phyloP scores from a whole-genome alignment of 176 grass and related monocot species.

The Alopecurus myosuroides region DNA sequence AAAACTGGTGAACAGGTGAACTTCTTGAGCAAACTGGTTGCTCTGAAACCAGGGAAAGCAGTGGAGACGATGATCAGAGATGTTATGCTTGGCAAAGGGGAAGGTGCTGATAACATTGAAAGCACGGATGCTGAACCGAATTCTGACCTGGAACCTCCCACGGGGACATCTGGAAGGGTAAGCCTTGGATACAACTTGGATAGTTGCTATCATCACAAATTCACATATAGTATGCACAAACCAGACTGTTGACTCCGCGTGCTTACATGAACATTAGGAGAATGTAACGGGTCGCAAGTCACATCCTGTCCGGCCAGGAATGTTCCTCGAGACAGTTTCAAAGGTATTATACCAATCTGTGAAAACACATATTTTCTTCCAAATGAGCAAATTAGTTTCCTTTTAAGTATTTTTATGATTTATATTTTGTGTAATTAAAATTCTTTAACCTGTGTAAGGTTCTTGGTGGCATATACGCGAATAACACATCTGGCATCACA shows the following conservation, averaged over 20 bases:
- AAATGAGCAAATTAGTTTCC: background rate
- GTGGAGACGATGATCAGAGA: conserved; percentile 63
- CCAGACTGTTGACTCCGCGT: background rate
- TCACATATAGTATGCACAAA: background rate
- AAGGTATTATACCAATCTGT: conserved; percentile 49
- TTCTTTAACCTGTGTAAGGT: conserved; percentile 45
- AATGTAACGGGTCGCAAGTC: conserved; percentile 60
- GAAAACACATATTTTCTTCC: background rate
- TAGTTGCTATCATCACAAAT: background rate
- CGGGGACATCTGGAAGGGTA: conserved; percentile 73
- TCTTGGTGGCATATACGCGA: conserved; percentile 74
- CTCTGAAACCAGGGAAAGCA: conserved; percentile 71
- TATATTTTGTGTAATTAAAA: background rate
- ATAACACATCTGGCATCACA: conserved; percentile 76
- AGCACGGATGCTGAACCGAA: conserved; percentile 19
- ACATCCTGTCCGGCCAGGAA: conserved; percentile 80
- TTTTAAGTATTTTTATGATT: background rate
- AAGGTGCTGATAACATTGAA: conserved; percentile 63
- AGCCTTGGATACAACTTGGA: conserved; percentile 18
- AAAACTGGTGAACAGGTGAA: conserved; percentile 57
- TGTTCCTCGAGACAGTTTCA: conserved; percentile 89
- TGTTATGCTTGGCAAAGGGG: conserved; percentile 81
- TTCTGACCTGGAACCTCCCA: conserved; percentile 24
- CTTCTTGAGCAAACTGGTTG: conserved; percentile 84
- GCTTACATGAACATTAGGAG: conserved; percentile 40